Evolutionary conservation across 768 basidiomycete genomes (phyloP).

Genomic region (Mycena sanguinolenta): DNA sequence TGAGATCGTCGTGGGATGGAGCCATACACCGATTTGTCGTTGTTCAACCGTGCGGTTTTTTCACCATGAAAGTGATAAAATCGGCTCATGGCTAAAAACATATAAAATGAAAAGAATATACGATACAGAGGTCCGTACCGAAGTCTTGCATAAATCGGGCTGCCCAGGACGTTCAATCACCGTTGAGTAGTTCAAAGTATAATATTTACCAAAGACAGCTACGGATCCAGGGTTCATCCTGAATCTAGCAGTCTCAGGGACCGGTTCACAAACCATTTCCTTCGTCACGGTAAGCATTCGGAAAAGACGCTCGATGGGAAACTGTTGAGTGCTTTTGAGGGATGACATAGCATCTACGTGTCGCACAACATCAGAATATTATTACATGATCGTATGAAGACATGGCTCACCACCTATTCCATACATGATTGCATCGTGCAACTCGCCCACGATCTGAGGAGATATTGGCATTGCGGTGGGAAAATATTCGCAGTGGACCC

Average conservation of each 20-base stretch:
- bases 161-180: neutral
- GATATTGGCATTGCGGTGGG: neutral
- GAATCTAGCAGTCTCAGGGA: neutral
- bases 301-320: neutral
- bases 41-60: neutral
- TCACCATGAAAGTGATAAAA: conserved; percentile 12
- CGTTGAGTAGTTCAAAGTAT: neutral
- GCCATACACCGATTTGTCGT: neutral
- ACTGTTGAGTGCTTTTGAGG: neutral
- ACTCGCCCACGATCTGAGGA: neutral
- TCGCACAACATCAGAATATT: neutral
- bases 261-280: neutral
- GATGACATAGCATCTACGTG: neutral
- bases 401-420: neutral
- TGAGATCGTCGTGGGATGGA: neutral
- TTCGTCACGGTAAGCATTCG: neutral
- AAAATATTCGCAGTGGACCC: neutral
- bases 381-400: neutral
- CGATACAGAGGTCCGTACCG: neutral
- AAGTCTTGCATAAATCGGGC: neutral
- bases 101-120: neutral
- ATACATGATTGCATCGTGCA: neutral
- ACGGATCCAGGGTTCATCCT: neutral
- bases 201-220: neutral
- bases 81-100: neutral